Base-by-base conservation (phyloP, 1,284 basidiomycete genomes). In the Cutaneotrichosporon spelunceum region DNA sequence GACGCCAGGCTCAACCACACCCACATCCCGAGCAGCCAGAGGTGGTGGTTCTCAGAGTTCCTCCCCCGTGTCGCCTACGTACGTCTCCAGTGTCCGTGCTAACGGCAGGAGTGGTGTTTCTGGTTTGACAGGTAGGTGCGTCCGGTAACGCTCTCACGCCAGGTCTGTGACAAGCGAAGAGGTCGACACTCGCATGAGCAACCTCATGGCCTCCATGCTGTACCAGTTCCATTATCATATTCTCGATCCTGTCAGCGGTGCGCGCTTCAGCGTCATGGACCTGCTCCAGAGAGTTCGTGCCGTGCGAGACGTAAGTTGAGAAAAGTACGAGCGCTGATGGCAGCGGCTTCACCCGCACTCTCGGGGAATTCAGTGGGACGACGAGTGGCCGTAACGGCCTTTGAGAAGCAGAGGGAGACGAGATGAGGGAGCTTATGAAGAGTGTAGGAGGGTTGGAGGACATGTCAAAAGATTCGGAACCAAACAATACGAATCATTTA, bases 31-130 rank as follows among this genome's bases (percentile, higher is more conserved):
- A 54, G 57, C 0, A 52, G 27, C 10, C 59, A 59, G 21, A 52
- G 62, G 26, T 63, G 55, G 36, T 63, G 61, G 64, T 62, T 66
- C 49, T 59, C 44, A n/a, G 56, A 58, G 48, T 62, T 66, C 27
- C 44, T 62, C 10, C 61, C 64, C 0, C 61, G 61, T 16, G 63
- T 63, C 27, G 57, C 44, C 24, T 65, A 54, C n/a, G 63, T 60
- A 39, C 29, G 63, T 57, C 19, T 13, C 36, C 21, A n/a, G 10
- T 8, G 39, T 44, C 24, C 24, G 27, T n/a, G 24, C 53, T 55
- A 26, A 55, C 36, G 3, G 23, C 63, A 67, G 66, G 66, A 67
- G 42, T 67, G 63, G 60, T 65, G 66, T 30, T 65, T 65, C 49
- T 67, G 66, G 66, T 65, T 60, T 26, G 66, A 67, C 39, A 60